Conservation (phyloP, 1,139 yeast species). For the Lodderomyces parapsilosis region DNA sequence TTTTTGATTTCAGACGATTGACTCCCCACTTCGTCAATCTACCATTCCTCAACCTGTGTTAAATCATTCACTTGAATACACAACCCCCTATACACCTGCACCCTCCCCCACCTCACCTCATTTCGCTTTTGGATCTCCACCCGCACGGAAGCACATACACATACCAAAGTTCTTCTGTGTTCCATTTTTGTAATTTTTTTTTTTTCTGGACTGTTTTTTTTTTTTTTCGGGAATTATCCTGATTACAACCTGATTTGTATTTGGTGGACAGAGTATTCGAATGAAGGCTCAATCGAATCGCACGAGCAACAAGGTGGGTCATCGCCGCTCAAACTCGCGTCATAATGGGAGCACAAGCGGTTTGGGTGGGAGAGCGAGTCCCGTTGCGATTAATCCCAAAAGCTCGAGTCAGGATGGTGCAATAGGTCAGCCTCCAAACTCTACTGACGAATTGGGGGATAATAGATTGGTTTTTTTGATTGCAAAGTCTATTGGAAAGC, state of each 20-base stretch:
- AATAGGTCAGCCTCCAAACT: not conserved
- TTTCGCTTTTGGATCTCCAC: too few species aligned
- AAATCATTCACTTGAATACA: constrained; percentile 1
- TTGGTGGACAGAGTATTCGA: not conserved
- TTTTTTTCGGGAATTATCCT: not conserved
- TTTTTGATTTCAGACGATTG: not conserved
- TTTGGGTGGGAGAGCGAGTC: not conserved
- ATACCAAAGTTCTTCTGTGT: not conserved
- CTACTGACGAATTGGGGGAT: constrained; percentile 17
- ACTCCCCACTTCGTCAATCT: too few species aligned
- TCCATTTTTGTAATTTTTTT: not conserved
- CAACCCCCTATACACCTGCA: not conserved
- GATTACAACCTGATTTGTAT: not conserved
- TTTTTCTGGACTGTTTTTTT: not conserved
- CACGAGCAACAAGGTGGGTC: constrained; percentile 22
- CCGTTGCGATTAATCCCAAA: not conserved
- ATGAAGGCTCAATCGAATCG: constrained; percentile 19
- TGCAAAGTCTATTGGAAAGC: constrained; percentile 56
- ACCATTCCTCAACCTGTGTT: not conserved
- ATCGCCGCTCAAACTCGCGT: constrained; percentile 29
- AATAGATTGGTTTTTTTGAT: constrained; percentile 52
- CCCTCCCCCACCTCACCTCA: too few species aligned
- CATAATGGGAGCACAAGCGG: constrained; percentile 5
- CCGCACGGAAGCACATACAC: too few species aligned
- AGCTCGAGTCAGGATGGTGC: not conserved